Base-by-base conservation (phyloP, 129 eudicot species). In the Centaurea solstitialis region DNA sequence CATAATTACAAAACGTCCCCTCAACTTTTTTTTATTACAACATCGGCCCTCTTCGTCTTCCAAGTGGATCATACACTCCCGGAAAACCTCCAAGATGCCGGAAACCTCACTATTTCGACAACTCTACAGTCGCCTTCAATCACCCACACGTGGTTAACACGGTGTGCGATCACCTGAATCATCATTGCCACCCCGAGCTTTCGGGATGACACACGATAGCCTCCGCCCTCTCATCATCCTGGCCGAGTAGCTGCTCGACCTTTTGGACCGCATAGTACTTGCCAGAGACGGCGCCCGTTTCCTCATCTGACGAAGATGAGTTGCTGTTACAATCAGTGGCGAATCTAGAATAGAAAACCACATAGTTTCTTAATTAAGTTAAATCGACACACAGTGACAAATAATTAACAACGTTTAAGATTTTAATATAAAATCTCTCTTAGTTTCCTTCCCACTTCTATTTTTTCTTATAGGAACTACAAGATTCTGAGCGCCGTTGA, bases 111-210 rank as follows among this genome's bases (percentile, higher is more conserved):
- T 1, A 92, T 89, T 66, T 97, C 99, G 41, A 83, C 87, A 4
- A 92, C 81, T 5, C 88, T 87, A 75, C 87, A 76, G 26, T 91
- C 97, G 0, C 92, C 93, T 50, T 94, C 94, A 35, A 90, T 80
- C 72, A 94, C 97, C 99, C 99, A 94, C 15, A 92, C 93, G 38
- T 92, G 89, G 45, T 78, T 90, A 20, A 92, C 90, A 7, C 99
- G 92, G 81, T 85, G 97, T 0, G 94, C 83, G 4, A 92, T 88
- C 3, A 94, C 97, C 24, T 94, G 97, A n/a, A 92, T 79, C 94
- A 92, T 94, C 71, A 94, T 97, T 0, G 99, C 99, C 73, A 90
- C 93, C 79, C 92, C 62, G 99, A 94, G 79, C 97, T 94, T 41
- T 90, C 68, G 0, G 89, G 89, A 41, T 85, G 79, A 70, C 97